Evolutionary conservation across 495 filamentous ascomycete genomes (phyloP), one percentile per base, ranked within the genome.

Genomic region (Xylaria castorea): DNA sequence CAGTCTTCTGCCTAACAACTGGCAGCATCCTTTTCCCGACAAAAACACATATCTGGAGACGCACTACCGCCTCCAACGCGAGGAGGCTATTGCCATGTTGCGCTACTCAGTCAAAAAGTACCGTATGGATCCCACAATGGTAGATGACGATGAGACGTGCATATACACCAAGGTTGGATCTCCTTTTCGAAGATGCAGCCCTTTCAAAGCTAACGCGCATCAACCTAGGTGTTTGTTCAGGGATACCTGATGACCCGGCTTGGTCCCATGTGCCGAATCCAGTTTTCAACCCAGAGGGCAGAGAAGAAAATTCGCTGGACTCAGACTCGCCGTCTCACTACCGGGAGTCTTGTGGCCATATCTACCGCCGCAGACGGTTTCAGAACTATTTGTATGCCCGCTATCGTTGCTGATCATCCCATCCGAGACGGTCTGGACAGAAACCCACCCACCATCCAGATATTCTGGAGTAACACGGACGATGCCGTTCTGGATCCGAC

Each of bases 251-350:
- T 93, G 76, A 82, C 91, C 1, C 80, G 79, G 8, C 80, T 86
- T 22, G 94, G 93, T 0, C 83, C 93, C 14, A 90, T 91, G 22
- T 86, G 87, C 50, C 88, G 91, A 42, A 80, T 96, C 18, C 87
- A 87, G 18, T 97, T 97, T 77, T 94, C 92, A 0, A 88, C 91
- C 0, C 79, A 82, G 50, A 86, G 92, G 48, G 87, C 91, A 1
- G 87, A 84, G 6, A 93, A 91, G 74, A 86, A 82, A n/a, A 90
- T 97, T 44, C 83, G 87, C 0, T 97, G 94, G 94, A 82, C 88
- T 30, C 89, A 94, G 65, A 93, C 92, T 0, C 92, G 90, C 67
- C 88, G 94, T 0, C 84, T 97, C 11, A 85, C 90, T 4, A 83
- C 89, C 0, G 94, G 94, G 0, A 86, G 87, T 0, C 75, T 97